Evolutionary conservation across 805 yeast genomes (phyloP), one percentile per base, ranked within the genome.

Genomic region (Tetrapisispora iriomotensis): DNA sequence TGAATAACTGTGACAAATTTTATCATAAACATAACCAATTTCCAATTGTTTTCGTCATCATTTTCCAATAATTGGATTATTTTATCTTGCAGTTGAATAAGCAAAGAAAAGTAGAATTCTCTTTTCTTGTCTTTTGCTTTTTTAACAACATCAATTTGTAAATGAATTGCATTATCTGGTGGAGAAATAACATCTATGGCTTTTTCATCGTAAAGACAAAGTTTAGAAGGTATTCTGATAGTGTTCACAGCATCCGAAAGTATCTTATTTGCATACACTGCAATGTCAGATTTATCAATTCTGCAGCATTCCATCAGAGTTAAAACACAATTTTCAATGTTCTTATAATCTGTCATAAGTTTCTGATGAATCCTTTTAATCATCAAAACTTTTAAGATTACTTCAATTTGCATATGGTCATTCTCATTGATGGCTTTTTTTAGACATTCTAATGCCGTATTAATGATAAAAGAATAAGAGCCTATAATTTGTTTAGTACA

Each of bases 401-500:
- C 80, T 43, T 79, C 77, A 18, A 84, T 71, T 21, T 67, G 64
- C 46, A 75, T 77, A 44, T 62, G 65, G 32, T 79, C 79, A 12
- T 68, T 61, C 1, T 58, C 50, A 1, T 62, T 61, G 4, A 86
- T 45, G 0, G 82, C 79, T 13, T 60, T 60, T 6, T 70, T 57
- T 14, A 82, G 61, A 2, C 68, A 62, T 8, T 64, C 63, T 19
- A 86, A 60, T 2, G 51, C 34, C 17, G 44, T 44, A 18, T 34
- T 47, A 2, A 83, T 62, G 27, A 85, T 71, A 2, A 70, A 54
- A 15, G 72, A 67, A 43, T 82, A 78, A 0, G 86, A 72, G 0
- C 84, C 83, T 46, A 77, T 69, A 4, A 90, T 63, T 41, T 82
- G 75, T 48, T 77, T 80, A 70, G 83, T 73, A 1, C 83, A 75